Evolutionary conservation across 768 basidiomycete species (phyloP).

Genomic region (Suillus occidentalis): DNA sequence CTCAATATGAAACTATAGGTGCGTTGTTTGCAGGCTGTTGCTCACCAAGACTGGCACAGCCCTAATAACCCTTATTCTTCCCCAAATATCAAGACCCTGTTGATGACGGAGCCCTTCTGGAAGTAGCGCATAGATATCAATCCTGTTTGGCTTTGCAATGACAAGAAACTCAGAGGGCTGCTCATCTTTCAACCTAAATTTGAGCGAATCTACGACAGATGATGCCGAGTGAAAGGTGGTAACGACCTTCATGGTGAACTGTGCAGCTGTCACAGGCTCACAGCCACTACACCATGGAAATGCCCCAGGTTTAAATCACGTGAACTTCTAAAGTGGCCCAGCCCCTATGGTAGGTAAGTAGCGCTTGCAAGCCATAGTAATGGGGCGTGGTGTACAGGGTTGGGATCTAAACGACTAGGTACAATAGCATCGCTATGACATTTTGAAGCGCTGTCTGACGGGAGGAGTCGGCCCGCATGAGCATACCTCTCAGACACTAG

Average conservation of each 20-base stretch:
- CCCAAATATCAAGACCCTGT: conserved; percentile 67
- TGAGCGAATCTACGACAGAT: conserved; percentile 67
- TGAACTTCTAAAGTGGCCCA: background rate
- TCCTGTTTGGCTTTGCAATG: conserved; percentile 61
- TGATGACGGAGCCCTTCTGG: conserved; percentile 60
- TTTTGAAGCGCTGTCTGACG: background rate
- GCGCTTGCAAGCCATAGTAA: background rate
- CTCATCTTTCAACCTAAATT: conserved; percentile 58
- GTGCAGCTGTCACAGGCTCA: background rate
- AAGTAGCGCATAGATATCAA: conserved; percentile 69
- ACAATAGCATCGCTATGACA: conserved; percentile 10
- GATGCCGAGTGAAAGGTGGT: conserved; percentile 78
- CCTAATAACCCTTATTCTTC: conserved; percentile 57
- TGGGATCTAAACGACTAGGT: background rate
- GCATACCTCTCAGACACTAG: background rate
- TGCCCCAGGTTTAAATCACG: background rate
- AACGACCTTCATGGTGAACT: conserved; percentile 49
- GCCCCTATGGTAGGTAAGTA: background rate
- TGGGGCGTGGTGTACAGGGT: background rate
- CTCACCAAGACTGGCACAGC: conserved; percentile 56
- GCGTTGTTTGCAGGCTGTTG: conserved; percentile 4
- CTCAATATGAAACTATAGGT: background rate
- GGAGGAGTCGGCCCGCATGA: background rate
- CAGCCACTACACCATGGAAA: background rate
- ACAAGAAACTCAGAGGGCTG: conserved; percentile 60